Evolutionary conservation across 2,329 filamentous ascomycete species (phyloP), one percentile per base, ranked within the genome.

Genomic region (Fusarium anguioides): DNA sequence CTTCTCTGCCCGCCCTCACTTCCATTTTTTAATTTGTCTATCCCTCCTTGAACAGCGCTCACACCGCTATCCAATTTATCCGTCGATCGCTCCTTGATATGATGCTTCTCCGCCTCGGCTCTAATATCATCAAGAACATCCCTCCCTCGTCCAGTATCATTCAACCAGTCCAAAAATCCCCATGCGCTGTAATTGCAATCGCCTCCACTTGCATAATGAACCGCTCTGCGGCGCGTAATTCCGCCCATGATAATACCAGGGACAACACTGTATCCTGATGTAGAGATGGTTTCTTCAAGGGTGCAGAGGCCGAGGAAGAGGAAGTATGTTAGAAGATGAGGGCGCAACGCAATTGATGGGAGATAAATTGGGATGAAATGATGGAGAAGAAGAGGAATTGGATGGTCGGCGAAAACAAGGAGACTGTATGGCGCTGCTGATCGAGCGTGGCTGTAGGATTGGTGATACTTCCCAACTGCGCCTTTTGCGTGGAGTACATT

Each of bases 291-390:
- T 66, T 92, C 90, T 67, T 93, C 89, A 1, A 89, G 72, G 4
- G 89, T 91, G 64, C 86, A 84, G 24, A 93, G 74, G 0, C 84
- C 82, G 17, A 89, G 80, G 64, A 92, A 86, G 12, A 91, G 72
- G 55, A 92, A 84, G 78, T 90, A 93, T 0, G 89, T 92, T n/a
- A 93, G 81, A 6, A 93, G 82, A 75, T 94, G 91, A 33, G 89
- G 88, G 10, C 88, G 87, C 37, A 92, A 81, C n/a, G 85, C 67
- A 20, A 89, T 78, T 3, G 89, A 85, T 2, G 91, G 89, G 0
- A 92, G 76, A 74, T 91, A 91, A 8, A 88, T 77, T 1, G 91
- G 91, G 2, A 91, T 58, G 73, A 91, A 87, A 45, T 86, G 86
- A 62, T 86, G 82, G 2, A 92, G 76, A 8, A 93, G 78, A 45